Base-by-base conservation (phyloP, 805 yeast species). In the Komagataella ulmi region DNA sequence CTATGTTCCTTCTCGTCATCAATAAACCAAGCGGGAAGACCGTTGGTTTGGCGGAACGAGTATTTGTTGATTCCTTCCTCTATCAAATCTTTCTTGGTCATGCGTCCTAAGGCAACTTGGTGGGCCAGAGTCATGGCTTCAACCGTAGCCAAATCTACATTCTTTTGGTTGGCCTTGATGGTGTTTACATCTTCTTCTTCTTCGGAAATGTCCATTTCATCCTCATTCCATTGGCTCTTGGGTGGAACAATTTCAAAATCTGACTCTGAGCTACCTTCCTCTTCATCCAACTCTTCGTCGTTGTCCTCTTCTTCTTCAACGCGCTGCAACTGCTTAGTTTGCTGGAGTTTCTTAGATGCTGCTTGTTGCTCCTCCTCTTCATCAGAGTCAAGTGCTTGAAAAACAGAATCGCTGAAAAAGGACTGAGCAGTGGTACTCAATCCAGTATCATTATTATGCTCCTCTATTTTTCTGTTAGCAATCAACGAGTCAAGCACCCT, bases 121-220 rank as follows among this genome's bases (percentile, higher is more conserved):
- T 93, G 99, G 0, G 99, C 99, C 60, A 93, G 71, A 0, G 99
- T 93, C 99, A 93, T 93, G 4, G 97, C 97, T 65, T 89, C 95
- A 1, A 85, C 95, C 1, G 97, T 89, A 17, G 93, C 95, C 54
- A 90, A 72, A 56, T 88, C 96, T 49, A 88, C 81, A 50, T 79
- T 74, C 53, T 77, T 70, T 30, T 30, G 40, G 57, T 85, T 87
- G 24, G 65, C 69, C 57, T 63, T 71, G 59, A 49, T 70, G 59
- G 62, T 64, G 60, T 68, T 72, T 56, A 66, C 70, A 54, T 60
- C 70, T 51, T 59, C 70, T 51, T 59, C 85, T 50, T 73, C 80
- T 40, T 79, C 85, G 2, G 78, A 72, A 57, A 14, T 30, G 14
- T 30, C 40, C 40, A 30, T 14, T 8, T 30, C 40, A 14, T 30